Percentiles rank a stretch among this genome's conserved stretches.
phyloP scores from a whole-genome alignment of 495 filamentous ascomycete genomes.

The Lichenothelia convexa region DNA sequence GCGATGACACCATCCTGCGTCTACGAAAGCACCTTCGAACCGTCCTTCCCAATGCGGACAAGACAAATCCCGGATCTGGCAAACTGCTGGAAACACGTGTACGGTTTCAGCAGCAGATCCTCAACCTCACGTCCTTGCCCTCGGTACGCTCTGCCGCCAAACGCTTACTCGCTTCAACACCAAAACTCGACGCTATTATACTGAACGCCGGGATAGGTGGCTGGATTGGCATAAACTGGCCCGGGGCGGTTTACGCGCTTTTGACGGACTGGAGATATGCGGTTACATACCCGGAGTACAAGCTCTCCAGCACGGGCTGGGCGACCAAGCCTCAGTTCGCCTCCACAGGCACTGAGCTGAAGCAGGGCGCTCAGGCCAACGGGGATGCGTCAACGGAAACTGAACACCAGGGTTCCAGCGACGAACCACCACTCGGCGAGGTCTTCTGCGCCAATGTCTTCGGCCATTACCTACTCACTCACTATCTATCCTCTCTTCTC shows the following conservation, averaged over 20 bases:
- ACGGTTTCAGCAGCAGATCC: slow-evolving; percentile 25
- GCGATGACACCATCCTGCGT: slow-evolving; percentile 33
- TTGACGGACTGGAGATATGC: slow-evolving; percentile 45
- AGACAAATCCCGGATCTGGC: slow-evolving; percentile 29
- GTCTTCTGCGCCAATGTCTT: slow-evolving; percentile 88
- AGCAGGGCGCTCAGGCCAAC: slow-evolving; percentile 1
- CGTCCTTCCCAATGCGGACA: slow-evolving; percentile 13
- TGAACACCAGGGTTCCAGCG: slow-evolving; percentile 2
- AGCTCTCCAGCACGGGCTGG: slow-evolving; percentile 41
- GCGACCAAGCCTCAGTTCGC: slow-evolving; percentile 24
- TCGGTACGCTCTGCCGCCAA: slow-evolving; percentile 35
- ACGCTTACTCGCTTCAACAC: slow-evolving; percentile 24
- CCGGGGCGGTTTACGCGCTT: slow-evolving; percentile 36
- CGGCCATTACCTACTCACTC: slow-evolving; percentile 81
- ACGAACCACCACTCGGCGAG: slow-evolving; percentile 46
- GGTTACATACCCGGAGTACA: slow-evolving; percentile 64
- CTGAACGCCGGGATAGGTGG: slow-evolving; percentile 86
- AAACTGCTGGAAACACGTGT: slow-evolving; percentile 29
- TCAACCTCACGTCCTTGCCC: slow-evolving; percentile 37
- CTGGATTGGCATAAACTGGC: slow-evolving; percentile 66
- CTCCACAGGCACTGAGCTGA: slow-evolving; percentile 6
- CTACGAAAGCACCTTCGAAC: slow-evolving; percentile 33
- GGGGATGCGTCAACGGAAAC: neutral
- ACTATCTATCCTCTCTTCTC: slow-evolving; percentile 59
- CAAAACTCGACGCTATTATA: slow-evolving; percentile 60